These are phyloP conservation scores for Eustoma russellianum DNA, from an alignment of 257 asterid genomes.

Conservation along the genomic window DNA sequence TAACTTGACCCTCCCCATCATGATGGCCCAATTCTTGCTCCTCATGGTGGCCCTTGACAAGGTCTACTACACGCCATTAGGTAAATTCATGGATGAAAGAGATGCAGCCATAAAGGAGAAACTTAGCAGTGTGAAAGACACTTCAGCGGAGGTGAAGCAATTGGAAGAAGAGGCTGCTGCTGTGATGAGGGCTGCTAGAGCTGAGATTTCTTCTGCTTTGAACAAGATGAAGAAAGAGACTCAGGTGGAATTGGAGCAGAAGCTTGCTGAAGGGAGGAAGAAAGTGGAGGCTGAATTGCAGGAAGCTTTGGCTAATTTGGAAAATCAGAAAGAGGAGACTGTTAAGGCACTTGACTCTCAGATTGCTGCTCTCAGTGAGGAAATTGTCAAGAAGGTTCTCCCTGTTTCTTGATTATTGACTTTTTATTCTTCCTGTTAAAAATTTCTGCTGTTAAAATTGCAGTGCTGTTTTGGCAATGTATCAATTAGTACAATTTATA, in stretches of 20 bases:
- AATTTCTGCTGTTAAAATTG: no score
- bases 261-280: constrained; percentile 71
- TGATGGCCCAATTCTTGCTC: constrained; percentile 51
- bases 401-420: constrained; percentile 36
- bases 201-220: constrained; percentile 74
- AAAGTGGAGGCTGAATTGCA: constrained; percentile 70
- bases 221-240: constrained; percentile 92
- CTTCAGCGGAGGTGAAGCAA: constrained; percentile 68
- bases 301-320: constrained; percentile 61
- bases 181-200: constrained; percentile 79
- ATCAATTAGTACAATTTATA: no score
- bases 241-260: constrained; percentile 68
- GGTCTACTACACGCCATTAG: constrained; percentile 69
- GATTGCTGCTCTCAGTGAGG: constrained; percentile 63
- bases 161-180: constrained; percentile 71
- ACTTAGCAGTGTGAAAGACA: constrained; percentile 73
- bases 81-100: constrained; percentile 83
- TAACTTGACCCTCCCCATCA: constrained; percentile 77
- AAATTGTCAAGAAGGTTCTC: constrained; percentile 83
- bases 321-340: constrained; percentile 72
- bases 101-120: constrained; percentile 66
- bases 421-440: constrained; percentile 35
- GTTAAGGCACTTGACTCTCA: constrained; percentile 64
- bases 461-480: no score
- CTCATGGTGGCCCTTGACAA: constrained; percentile 88